phyloP scores from a whole-genome alignment of 768 basidiomycete genomes.

The Cyclocybe cylindracea region DNA sequence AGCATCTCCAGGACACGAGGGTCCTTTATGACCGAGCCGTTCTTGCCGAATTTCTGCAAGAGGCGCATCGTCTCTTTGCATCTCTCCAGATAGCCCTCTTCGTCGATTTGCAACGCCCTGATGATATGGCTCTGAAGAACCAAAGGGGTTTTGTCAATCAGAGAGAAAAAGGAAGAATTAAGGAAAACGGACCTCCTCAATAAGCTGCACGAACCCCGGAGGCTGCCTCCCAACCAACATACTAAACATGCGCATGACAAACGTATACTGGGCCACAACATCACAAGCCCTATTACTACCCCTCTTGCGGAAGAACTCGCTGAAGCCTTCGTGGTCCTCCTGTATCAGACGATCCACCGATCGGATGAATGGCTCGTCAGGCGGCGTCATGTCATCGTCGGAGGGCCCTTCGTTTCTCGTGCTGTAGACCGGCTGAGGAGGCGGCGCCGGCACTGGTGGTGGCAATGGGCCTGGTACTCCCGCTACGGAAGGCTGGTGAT shows the following conservation, averaged over 20 bases:
- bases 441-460: conserved; percentile 2
- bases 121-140: conserved; percentile 51
- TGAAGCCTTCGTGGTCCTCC: conserved; percentile 42
- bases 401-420: conserved; percentile 29
- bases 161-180: neutral
- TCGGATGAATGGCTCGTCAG: conserved; percentile 39
- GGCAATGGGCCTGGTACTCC: neutral
- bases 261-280: conserved; percentile 49
- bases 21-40: conserved; percentile 51
- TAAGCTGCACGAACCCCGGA: conserved; percentile 35
- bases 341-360: conserved; percentile 42
- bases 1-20: conserved; percentile 50
- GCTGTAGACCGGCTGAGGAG: neutral
- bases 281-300: conserved; percentile 24
- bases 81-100: conserved; percentile 40
- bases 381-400: conserved; percentile 37
- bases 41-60: conserved; percentile 55
- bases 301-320: conserved; percentile 39
- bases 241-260: conserved; percentile 52
- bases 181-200: conserved; percentile 44
- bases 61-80: conserved; percentile 54
- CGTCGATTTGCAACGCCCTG: conserved; percentile 47
- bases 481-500: no score
- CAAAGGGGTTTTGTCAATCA: neutral
- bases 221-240: conserved; percentile 43